Base-by-base conservation (phyloP, 192 early-diverging fungal genomes). In the Backusella psychrophila region DNA sequence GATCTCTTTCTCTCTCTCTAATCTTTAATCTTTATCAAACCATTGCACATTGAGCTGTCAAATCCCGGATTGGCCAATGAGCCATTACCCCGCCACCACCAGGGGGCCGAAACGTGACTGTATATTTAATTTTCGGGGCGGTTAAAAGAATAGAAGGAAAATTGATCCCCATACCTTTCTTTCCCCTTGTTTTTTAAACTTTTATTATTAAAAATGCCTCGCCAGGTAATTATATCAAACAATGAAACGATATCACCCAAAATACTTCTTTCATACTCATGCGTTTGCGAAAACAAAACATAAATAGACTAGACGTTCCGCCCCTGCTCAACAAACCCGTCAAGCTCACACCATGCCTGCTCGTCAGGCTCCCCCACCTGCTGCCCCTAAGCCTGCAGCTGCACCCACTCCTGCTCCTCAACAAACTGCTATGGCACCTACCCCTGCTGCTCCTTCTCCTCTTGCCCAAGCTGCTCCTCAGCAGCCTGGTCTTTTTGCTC, bases 401-500 rank as follows among this genome's bases (percentile, higher is more conserved):
- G 69, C 70, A 72, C 69, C 69, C 44, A 65, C 52, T 67, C 21
- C 70, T 35, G 75, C 85, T 77, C 81, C 87, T 63, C 77, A 83
- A 19, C 78, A 75, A 66, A 73, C 36, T 66, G 71, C 78, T 21
- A 76, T 71, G 70, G 29, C 71, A 33, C 71, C 75, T 52, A 76
- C 71, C 53, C 49, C 70, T 49, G 56, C 78, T 52, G 41, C 69
- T 36, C 89, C 91, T 52, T 83, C 89, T 3, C 82, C 88, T 71
- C 80, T 89, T 42, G 87, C 85, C 23, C 85, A 88, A 39, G 82
- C 85, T 63, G 85, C 83, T 42, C 90, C 90, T 26, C 89, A 90
- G 82, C 91, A 93, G 81, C 92, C 93, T 33, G 91, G 91, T 46
- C 74, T 95, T 76, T 92, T 93, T 77, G 90, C 89, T 39, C 90